Conservation (phyloP, 2,329 filamentous ascomycete genomes). For the Chrysosporium keratinophilum region DNA sequence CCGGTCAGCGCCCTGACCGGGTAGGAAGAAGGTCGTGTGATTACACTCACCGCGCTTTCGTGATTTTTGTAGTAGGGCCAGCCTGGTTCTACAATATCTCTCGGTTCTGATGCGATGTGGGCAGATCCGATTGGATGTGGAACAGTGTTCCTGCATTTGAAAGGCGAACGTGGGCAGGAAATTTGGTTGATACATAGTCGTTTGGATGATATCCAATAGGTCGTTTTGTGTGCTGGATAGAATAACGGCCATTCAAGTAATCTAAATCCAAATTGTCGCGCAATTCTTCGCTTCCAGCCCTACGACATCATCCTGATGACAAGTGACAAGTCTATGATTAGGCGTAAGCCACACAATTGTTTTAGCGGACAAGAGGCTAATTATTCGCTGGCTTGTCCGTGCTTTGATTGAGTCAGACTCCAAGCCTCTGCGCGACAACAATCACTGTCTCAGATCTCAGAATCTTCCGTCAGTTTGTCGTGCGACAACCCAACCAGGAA, state of each 20-base stretch:
- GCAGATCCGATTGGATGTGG: not conserved
- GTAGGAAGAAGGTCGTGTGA: not conserved
- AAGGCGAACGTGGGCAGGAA: too few relatives aligned
- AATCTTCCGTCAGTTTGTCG: too few relatives aligned
- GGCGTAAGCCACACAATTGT: not conserved
- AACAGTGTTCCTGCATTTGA: not conserved
- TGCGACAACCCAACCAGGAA: too few relatives aligned
- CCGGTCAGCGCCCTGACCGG: conserved; percentile 32
- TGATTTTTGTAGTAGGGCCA: not conserved
- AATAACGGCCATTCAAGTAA: too few relatives aligned
- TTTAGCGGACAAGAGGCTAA: not conserved
- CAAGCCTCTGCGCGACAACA: too few relatives aligned
- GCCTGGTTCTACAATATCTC: not conserved
- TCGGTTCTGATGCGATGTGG: not conserved
- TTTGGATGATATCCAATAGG: too few relatives aligned
- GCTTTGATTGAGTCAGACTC: too few relatives aligned
- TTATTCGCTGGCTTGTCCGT: too few relatives aligned
- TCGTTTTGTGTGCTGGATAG: not conserved
- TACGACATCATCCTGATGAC: not conserved
- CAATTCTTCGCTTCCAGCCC: too few relatives aligned
- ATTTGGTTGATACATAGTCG: too few relatives aligned
- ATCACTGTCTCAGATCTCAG: not conserved
- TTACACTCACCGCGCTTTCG: too few relatives aligned
- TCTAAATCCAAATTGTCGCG: too few relatives aligned
- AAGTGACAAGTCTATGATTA: not conserved